Evolutionary conservation across 257 asterid species (phyloP).

Genomic region (Gentiana straminea): DNA sequence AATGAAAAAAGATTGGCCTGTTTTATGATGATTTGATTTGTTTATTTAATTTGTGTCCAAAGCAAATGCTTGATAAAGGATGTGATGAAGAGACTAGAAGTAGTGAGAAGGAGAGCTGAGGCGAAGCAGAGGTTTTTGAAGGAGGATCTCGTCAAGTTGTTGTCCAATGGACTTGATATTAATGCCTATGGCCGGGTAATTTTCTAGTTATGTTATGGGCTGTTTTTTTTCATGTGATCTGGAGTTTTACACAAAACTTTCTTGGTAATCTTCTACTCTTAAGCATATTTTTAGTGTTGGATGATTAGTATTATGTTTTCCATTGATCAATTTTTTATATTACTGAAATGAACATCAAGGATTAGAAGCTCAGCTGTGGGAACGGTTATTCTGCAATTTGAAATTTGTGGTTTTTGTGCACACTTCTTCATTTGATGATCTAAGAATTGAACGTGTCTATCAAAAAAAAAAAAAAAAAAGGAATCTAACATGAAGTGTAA

Average conservation of each 20-base stretch:
- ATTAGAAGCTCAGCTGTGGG: no score
- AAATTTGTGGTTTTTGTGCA: no score
- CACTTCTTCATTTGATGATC: no score
- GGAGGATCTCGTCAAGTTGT: conserved; percentile 90
- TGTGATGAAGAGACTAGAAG: conserved; percentile 63
- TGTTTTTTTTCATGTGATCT: not conserved
- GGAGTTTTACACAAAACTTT: conserved; percentile 7
- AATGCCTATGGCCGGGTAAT: conserved; percentile 91
- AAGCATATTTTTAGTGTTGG: not conserved
- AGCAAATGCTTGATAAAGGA: conserved; percentile 72
- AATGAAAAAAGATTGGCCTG: not conserved
- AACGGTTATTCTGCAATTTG: no score
- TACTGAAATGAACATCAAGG: no score
- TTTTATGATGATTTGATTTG: not conserved
- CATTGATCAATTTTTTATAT: not conserved
- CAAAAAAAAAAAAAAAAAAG: no score
- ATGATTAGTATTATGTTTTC: not conserved
- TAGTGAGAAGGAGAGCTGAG: conserved; percentile 68
- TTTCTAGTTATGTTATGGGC: not conserved
- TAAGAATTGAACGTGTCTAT: no score
- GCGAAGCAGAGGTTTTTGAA: conserved; percentile 83
- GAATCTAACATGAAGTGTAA: not conserved
- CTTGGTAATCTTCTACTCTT: not conserved
- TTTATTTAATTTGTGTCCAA: conserved; percentile 12
- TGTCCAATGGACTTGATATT: conserved; percentile 77